These are phyloP conservation scores for Diutina siamensis DNA, from an alignment of 1,139 yeast species.

Conservation along the genomic window DNA sequence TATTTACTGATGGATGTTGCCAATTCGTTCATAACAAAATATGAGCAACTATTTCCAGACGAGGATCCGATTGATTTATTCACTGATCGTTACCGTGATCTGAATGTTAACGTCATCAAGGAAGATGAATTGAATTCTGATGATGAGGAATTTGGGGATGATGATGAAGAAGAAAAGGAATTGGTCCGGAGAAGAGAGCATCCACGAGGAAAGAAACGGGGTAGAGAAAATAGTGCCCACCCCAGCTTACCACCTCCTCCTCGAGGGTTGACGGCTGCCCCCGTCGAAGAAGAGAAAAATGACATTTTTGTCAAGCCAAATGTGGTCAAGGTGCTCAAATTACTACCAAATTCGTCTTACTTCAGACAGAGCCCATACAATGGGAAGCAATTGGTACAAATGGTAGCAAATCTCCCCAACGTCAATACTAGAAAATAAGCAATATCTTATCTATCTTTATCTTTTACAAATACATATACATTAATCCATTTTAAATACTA, in stretches of 20 bases:
- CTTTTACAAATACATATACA: too few species aligned
- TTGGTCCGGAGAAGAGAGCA: slow-evolving; percentile 4
- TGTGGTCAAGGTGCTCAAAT: slow-evolving; percentile 39
- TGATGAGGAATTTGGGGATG: too few species aligned
- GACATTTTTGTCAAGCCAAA: slow-evolving; percentile 36
- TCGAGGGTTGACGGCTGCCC: slow-evolving; percentile 7
- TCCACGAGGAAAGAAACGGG: neutral
- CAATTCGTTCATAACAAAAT: slow-evolving; percentile 54
- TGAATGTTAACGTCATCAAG: slow-evolving; percentile 29
- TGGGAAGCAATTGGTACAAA: slow-evolving; percentile 29
- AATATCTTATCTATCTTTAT: neutral
- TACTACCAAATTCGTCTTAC: slow-evolving; percentile 40
- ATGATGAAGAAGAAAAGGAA: slow-evolving; percentile 8
- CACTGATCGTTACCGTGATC: slow-evolving; percentile 33
- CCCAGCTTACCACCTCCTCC: slow-evolving; percentile 7
- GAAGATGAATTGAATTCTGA: slow-evolving; percentile 14
- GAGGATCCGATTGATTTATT: slow-evolving; percentile 34
- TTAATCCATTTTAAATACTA: too few species aligned
- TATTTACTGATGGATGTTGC: slow-evolving; percentile 65
- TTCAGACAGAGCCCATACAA: slow-evolving; percentile 34
- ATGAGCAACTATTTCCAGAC: slow-evolving; percentile 53
- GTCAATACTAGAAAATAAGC: slow-evolving; percentile 6
- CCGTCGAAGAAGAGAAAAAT: slow-evolving; percentile 8
- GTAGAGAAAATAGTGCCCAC: too few species aligned
- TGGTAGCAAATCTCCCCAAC: slow-evolving; percentile 25